Conservation (phyloP, 345 rosid genomes). For the Cardamine chenopodiifolia region DNA sequence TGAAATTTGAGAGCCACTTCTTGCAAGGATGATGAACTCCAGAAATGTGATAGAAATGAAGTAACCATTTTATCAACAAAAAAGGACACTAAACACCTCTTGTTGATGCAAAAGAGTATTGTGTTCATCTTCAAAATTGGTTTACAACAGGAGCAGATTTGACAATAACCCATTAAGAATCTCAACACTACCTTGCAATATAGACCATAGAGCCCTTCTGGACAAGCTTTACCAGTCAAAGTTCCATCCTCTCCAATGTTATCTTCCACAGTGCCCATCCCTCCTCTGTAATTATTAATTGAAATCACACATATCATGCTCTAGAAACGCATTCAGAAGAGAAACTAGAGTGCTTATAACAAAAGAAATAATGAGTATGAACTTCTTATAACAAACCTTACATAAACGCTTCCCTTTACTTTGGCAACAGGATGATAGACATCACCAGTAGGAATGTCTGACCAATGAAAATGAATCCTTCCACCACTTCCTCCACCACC, state of each 20-base stretch:
- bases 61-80: neutral
- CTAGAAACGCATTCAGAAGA: neutral
- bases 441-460: constrained; percentile 75
- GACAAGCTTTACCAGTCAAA: constrained; percentile 86
- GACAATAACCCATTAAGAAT: constrained; percentile 1
- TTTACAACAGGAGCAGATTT: neutral
- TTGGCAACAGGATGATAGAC: constrained; percentile 74
- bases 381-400: constrained; percentile 54
- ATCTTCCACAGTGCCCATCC: constrained; percentile 65
- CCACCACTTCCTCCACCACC: constrained; percentile 99
- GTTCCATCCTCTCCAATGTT: constrained; percentile 73
- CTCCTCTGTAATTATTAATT: constrained; percentile 61
- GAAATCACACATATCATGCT: constrained; percentile 9
- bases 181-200: constrained; percentile 70
- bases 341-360: neutral
- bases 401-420: constrained; percentile 72
- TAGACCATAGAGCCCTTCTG: constrained; percentile 81
- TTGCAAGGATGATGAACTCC: neutral
- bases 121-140: neutral
- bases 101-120: neutral
- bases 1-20: neutral
- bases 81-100: neutral
- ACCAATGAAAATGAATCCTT: constrained; percentile 91
- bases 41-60: neutral
- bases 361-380: neutral